Evolutionary conservation across 2,329 filamentous ascomycete species (phyloP), one percentile per base, ranked within the genome.

Genomic region (Trichoderma gracile): DNA sequence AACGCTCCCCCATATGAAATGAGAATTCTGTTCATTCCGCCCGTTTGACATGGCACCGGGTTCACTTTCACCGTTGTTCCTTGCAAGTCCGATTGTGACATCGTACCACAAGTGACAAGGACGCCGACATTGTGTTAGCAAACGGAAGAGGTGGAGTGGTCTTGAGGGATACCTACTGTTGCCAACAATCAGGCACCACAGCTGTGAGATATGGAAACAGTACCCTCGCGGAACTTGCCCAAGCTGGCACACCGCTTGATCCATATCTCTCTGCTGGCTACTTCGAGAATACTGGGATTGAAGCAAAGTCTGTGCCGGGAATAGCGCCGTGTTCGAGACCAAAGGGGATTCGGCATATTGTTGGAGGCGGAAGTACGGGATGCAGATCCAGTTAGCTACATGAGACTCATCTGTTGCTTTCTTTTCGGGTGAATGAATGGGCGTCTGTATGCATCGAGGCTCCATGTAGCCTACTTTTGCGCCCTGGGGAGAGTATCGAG

Each of bases 301-400:
- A 0, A 82, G 68, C 6, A 82, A 67, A 1, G 80, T 81, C 56
- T 77, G 74, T 1, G 76, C 71, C 1, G 81, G 80, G 56, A 81
- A 82, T 1, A 73, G 70, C 5, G 72, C 71, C 7, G 72, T 52
- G 27, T 70, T 73, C 1, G 73, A 72, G 1, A 72, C 72, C 6
- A 71, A 71, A 2, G 73, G 69, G 2, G 79, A 68, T 2, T 78
- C 79, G 0, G 76, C 76, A 63, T 81, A 82, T 25, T 75, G 74
- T 57, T 80, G 76, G 0, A 83, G 73, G 2, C 75, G 75, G 67
- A 84, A 82, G 66, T 82, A 83, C 0, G 81, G 81, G 15, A 82
- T 70, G 33, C 78, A 81, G 3, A 81, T 67, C 80, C 80, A 82
- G 21, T 73, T 75, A 0, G 73, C 73, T 1, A 68, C 58, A 10